Conservation (phyloP, 2,329 filamentous ascomycete genomes). For the Talaromyces rugulosus region DNA sequence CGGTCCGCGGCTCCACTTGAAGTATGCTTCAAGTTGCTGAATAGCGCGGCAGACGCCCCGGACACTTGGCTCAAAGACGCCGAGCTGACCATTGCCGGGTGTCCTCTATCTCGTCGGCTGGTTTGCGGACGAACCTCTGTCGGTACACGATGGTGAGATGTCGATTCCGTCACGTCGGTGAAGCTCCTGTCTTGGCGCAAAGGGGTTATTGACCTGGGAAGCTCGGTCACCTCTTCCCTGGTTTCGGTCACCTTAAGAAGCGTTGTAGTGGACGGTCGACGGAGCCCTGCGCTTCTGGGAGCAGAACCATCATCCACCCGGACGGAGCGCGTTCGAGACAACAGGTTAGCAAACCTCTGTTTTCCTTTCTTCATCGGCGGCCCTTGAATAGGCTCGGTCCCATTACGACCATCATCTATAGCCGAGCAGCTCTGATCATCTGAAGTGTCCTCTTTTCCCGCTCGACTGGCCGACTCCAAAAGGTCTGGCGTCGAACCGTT, state of each 20-base stretch:
- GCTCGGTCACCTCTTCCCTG: conserved; percentile 28
- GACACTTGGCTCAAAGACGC: conserved; percentile 46
- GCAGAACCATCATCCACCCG: conserved; percentile 38
- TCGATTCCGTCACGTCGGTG: conserved; percentile 62
- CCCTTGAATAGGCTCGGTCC: conserved; percentile 1
- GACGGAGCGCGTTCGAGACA: conserved; percentile 43
- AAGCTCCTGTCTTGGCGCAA: conserved; percentile 64
- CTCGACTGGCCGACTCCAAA: conserved; percentile 25
- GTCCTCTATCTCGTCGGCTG: conserved; percentile 27
- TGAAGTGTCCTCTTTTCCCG: conserved; percentile 20
- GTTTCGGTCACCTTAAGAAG: conserved; percentile 25
- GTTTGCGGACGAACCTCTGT: conserved; percentile 25
- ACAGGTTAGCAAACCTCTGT: conserved; percentile 41
- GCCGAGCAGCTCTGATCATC: conserved; percentile 24
- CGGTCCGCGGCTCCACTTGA: conserved; percentile 70
- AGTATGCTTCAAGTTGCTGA: conserved; percentile 69
- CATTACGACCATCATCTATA: conserved; percentile 17
- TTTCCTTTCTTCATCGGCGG: conserved; percentile 36
- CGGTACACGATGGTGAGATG: conserved; percentile 63
- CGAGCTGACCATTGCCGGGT: conserved; percentile 39
- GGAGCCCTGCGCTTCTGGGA: conserved; percentile 23
- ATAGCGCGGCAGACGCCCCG: conserved; percentile 59
- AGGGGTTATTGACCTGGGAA: conserved; percentile 58
- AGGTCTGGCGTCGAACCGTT: conserved; percentile 43
- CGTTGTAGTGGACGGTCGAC: conserved; percentile 35